A percentile compares a stretch with the other conserved stretches of the same genome.
These are phyloP conservation scores for Lathyrus oleraceus DNA, from an alignment of 306 rosid species.

Conservation along the genomic window DNA sequence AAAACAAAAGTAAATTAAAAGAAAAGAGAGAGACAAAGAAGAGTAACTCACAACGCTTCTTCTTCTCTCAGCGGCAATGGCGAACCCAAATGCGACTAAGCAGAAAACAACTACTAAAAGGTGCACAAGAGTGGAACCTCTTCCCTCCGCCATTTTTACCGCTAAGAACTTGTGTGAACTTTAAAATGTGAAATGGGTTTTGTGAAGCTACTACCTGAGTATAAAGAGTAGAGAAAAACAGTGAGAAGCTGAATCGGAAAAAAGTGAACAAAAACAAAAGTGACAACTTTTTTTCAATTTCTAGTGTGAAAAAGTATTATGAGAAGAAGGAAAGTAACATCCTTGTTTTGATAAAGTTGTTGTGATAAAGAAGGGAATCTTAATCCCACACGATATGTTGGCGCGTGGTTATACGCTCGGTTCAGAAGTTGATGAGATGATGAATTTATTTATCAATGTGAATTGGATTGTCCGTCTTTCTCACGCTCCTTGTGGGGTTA, in stretches of 20 bases:
- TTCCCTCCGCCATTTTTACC: conserved; percentile 70
- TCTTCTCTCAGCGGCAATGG: conserved; percentile 96
- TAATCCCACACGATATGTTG: not conserved
- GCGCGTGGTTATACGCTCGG: not conserved
- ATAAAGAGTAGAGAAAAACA: not conserved
- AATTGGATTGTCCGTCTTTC: not conserved
- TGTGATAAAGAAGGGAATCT: not conserved
- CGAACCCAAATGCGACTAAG: conserved; percentile 90
- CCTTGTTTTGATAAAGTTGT: conserved; percentile 4
- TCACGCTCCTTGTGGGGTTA: not conserved
- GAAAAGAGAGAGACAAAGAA: not conserved
- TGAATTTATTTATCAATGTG: not conserved
- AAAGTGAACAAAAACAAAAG: not conserved
- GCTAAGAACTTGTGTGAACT: not conserved
- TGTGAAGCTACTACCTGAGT: not conserved
- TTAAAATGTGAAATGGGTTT: conserved; percentile 14
- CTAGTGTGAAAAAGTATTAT: not conserved
- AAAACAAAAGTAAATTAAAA: not conserved
- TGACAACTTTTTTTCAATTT: too few species aligned
- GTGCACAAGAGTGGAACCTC: conserved; percentile 82
- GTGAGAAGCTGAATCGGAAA: not conserved
- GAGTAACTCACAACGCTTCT: conserved; percentile 66
- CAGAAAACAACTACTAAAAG: conserved; percentile 65
- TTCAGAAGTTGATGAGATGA: not conserved
- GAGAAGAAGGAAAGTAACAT: not conserved